Base-by-base conservation (phyloP, 2,329 filamentous ascomycete species). In the Colletotrichum siamense region DNA sequence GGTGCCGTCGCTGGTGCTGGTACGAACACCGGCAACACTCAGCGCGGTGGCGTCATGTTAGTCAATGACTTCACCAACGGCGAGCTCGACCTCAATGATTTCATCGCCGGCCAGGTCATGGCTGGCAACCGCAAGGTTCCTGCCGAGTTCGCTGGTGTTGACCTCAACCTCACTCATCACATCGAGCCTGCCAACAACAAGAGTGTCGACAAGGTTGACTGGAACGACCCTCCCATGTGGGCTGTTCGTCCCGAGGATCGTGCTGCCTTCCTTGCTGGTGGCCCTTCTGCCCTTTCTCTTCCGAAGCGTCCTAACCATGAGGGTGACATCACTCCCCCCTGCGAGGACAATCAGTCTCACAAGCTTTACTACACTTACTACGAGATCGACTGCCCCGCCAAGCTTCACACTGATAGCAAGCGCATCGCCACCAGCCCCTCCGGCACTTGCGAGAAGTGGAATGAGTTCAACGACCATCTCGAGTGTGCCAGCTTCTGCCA, bases 401-500 rank as follows among this genome's bases (percentile, higher is more conserved):
- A 64, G 16, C 65, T 65, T 28, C 39, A 71, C 44, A 63, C 59
- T 36, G 59, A 63, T 5, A 28, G 32, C 16, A 22, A 49, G 12
- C 32, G 62, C 34, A 39, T 24, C n/a, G 32, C 49, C n/a, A 39
- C n/a, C 30, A 28, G 28, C 49, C 6, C 66, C 24, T 28, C 52
- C 2, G 22, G 55, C 36, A 70, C 68, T 52, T 70, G 68, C 28
- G 26, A 63, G 55, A 34, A 34, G n/a, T 70, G 68, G 68, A 34
- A 70, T 12, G 10, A 8, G 16, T 7, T 22, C 2, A 26, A 62
- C 12, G 18, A 49, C 8, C 36, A 30, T 13, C 36, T 70, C 9
- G 61, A 72, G 15, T 75, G 72, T 59, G 57, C 57, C 15, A 39
- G 26, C 22, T 69, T 74, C 52, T 71, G 72, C 24, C 67, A 71